Conservation (phyloP, 2,329 filamentous ascomycete species). For the Penicillium sp. region DNA sequence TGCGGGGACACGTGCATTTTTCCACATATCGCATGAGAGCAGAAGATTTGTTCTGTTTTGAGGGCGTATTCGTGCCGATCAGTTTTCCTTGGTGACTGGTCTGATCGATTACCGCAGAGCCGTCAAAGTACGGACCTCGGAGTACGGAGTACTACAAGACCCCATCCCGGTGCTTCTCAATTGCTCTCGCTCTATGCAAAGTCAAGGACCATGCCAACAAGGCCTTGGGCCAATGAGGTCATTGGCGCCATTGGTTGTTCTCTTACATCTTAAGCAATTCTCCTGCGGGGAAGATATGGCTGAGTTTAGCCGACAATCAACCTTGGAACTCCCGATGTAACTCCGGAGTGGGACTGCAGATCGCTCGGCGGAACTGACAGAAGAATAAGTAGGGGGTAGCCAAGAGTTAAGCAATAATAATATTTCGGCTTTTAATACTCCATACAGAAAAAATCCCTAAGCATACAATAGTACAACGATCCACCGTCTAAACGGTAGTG, state of each 20-base stretch:
- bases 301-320: conserved; percentile 18
- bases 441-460: conserved; percentile 1
- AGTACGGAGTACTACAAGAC: no score
- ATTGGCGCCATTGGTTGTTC: no score
- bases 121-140: no score
- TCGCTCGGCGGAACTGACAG: neutral
- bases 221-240: no score
- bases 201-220: no score
- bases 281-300: conserved; percentile 16
- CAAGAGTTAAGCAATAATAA: conserved; percentile 7
- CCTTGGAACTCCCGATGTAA: conserved; percentile 19
- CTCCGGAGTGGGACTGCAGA: conserved; percentile 14
- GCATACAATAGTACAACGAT: conserved; percentile 3
- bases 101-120: neutral
- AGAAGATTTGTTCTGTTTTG: neutral
- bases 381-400: no score
- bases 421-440: conserved; percentile 22
- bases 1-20: conserved; percentile 20
- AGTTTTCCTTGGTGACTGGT: neutral
- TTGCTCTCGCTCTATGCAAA: no score
- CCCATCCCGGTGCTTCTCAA: no score
- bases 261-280: neutral
- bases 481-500: conserved; percentile 42
- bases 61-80: neutral
- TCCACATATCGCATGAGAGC: conserved; percentile 21